These are phyloP conservation scores for Naganishia liquefaciens DNA, from an alignment of 1,284 basidiomycete genomes.

Conservation along the genomic window DNA sequence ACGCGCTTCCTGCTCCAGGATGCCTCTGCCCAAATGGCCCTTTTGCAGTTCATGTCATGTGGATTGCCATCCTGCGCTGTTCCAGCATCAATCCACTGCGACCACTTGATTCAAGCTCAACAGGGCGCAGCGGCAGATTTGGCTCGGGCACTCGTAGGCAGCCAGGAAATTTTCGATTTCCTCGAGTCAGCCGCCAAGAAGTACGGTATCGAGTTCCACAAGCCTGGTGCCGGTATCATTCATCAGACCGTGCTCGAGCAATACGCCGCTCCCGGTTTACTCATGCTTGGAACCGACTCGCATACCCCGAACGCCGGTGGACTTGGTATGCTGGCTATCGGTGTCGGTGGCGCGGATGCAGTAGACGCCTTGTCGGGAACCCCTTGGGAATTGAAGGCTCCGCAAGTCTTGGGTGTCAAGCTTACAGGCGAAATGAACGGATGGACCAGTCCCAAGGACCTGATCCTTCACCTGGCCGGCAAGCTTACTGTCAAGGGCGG, in stretches of 20 bases:
- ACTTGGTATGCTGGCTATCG: slow-evolving; percentile 95
- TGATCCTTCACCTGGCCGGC: slow-evolving; percentile 92
- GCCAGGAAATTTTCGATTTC: slow-evolving; percentile 98
- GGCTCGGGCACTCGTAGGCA: slow-evolving; percentile 72
- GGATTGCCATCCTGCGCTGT: slow-evolving; percentile 83
- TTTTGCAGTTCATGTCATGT: slow-evolving; percentile 98
- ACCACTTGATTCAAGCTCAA: slow-evolving; percentile 89
- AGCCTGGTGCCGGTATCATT: slow-evolving; percentile 86
- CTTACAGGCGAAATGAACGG: slow-evolving; percentile 83
- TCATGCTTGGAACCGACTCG: slow-evolving; percentile 73
- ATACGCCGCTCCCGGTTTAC: slow-evolving; percentile 74
- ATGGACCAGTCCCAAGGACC: slow-evolving; percentile 96
- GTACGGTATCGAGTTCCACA: slow-evolving; percentile 90
- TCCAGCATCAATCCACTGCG: slow-evolving; percentile 86
- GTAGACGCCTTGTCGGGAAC: slow-evolving; percentile 98
- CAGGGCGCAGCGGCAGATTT: slow-evolving; percentile 49
- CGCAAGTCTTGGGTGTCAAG: slow-evolving; percentile 84
- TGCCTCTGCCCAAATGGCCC: slow-evolving; percentile 92
- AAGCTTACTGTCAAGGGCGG: slow-evolving; percentile 95
- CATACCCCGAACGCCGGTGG: slow-evolving; percentile 99
- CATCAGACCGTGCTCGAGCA: slow-evolving; percentile 99
- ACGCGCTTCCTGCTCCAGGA: slow-evolving; percentile 56
- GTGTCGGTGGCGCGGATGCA: slow-evolving; percentile 97
- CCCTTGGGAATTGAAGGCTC: slow-evolving; percentile 97
- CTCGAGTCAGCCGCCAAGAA: slow-evolving; percentile 90